phyloP scores from a whole-genome alignment of 2,329 filamentous ascomycete species.

The Sporothrix brunneoviolacea region DNA sequence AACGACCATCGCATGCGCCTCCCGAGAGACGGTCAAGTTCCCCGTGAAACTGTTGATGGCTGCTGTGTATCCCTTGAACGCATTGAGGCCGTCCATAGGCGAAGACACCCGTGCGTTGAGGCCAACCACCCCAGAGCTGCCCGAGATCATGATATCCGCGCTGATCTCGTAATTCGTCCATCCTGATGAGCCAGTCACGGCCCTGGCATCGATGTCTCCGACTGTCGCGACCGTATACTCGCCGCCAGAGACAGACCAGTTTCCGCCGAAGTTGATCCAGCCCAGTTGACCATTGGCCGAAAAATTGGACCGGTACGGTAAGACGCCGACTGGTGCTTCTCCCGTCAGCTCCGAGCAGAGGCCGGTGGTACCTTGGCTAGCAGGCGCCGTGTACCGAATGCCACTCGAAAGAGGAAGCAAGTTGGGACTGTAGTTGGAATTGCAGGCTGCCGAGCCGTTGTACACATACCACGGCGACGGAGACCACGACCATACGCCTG shows the following conservation, averaged over 20 bases:
- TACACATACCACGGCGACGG: not conserved
- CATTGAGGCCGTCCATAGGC: not conserved
- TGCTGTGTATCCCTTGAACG: conserved; percentile 3
- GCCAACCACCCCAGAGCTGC: not conserved
- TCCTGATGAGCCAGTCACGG: not conserved
- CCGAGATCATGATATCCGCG: not conserved
- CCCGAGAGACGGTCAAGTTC: conserved; percentile 1
- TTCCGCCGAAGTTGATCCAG: not conserved
- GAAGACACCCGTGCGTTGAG: not conserved
- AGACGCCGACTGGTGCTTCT: not conserved
- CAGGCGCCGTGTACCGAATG: not conserved
- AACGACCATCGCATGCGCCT: conserved; percentile 6
- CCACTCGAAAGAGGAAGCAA: not conserved
- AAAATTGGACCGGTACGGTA: not conserved
- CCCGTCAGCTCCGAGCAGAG: conserved; percentile 2
- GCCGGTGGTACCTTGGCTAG: not conserved
- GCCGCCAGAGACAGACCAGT: not conserved
- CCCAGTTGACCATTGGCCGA: not conserved
- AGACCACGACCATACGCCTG: not conserved
- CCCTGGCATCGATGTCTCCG: not conserved
- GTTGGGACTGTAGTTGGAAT: conserved; percentile 2
- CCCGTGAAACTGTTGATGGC: conserved; percentile 1
- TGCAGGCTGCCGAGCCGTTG: conserved; percentile 2
- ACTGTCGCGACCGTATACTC: not conserved
- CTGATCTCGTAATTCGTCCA: not conserved